These are phyloP conservation scores for Hypomyces perniciosus DNA, from an alignment of 2,329 filamentous ascomycete species.

Conservation along the genomic window DNA sequence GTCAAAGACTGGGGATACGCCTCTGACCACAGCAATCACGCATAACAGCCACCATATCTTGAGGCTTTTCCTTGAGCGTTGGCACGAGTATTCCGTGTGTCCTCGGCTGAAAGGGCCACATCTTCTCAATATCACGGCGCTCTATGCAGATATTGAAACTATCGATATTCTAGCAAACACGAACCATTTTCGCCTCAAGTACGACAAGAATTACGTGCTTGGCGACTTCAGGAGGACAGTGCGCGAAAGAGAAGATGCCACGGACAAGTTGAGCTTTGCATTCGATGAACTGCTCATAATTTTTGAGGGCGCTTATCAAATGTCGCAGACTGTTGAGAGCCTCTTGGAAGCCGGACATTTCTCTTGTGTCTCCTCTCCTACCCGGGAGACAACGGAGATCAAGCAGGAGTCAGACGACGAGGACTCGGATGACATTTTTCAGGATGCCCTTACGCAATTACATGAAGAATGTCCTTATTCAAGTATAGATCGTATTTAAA, in stretches of 20 bases:
- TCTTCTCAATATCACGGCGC: conserved; percentile 23
- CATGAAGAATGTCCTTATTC: neutral
- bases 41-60: conserved; percentile 30
- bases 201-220: conserved; percentile 20
- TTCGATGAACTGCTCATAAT: conserved; percentile 6
- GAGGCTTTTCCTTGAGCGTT: conserved; percentile 27
- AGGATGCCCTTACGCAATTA: neutral
- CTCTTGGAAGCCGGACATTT: conserved; percentile 6
- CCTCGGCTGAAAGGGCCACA: conserved; percentile 27
- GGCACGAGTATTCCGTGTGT: conserved; percentile 28
- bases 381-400: neutral
- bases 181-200: conserved; percentile 21
- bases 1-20: conserved; percentile 22
- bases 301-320: conserved; percentile 1
- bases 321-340: conserved; percentile 1
- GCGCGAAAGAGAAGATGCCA: neutral
- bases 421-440: neutral
- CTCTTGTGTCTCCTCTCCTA: neutral
- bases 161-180: conserved; percentile 21
- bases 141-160: conserved; percentile 25
- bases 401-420: neutral
- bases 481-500: neutral
- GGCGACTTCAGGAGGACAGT: conserved; percentile 8
- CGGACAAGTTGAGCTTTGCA: neutral
- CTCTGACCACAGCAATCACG: conserved; percentile 28